A percentile compares a stretch with the other conserved stretches of the same genome.
phyloP scores from a whole-genome alignment of 257 asterid species.

The Cordia subcordata region DNA sequence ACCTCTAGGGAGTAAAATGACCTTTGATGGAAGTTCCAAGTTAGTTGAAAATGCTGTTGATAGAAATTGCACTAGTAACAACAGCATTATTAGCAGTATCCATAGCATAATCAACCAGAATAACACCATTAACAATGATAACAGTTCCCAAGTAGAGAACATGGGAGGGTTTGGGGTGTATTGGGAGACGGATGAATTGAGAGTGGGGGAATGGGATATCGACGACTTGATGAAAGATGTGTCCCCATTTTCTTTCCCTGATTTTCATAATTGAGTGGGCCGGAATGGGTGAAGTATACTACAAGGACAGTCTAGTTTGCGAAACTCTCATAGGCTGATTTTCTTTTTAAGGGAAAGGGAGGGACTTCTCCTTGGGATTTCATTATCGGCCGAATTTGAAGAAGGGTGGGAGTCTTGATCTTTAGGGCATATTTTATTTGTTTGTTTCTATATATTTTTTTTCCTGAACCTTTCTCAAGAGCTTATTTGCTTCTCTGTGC shows the following conservation, averaged over 20 bases:
- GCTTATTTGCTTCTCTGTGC: no score
- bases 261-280: conserved; percentile 28
- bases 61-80: conserved; percentile 12
- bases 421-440: no score
- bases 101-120: conserved; percentile 7
- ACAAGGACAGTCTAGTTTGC: no score
- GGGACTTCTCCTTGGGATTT: no score
- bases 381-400: no score
- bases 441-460: no score
- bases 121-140: conserved; percentile 8
- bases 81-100: conserved; percentile 10
- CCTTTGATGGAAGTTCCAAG: conserved; percentile 13
- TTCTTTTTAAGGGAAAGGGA: no score
- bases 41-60: conserved; percentile 13
- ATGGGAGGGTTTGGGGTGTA: conserved; percentile 39
- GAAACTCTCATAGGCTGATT: no score
- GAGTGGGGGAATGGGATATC: conserved; percentile 55
- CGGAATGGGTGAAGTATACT: no score
- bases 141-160: conserved; percentile 33
- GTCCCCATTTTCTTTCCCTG: conserved; percentile 44
- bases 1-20: conserved; percentile 23
- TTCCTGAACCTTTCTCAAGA: no score
- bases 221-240: conserved; percentile 65
- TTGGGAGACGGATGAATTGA: conserved; percentile 42
- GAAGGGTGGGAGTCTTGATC: no score